A percentile compares a stretch with the other conserved stretches of the same genome.
Evolutionary conservation across 106 monocot species (phyloP).

Genomic region (Hemerocallis citrina): DNA sequence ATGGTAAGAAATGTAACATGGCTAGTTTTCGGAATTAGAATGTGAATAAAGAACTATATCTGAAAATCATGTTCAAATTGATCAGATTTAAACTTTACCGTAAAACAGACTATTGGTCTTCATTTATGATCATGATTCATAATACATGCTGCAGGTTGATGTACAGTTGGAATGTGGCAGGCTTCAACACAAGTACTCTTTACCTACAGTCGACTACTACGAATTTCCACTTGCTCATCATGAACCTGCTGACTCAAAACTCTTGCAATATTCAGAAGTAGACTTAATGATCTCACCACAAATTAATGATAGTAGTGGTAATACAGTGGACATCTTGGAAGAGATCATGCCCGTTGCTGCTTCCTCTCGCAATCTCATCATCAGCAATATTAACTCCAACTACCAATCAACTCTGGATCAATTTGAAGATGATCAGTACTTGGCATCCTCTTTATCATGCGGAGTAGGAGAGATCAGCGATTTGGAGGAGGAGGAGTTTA

Average conservation of each 20-base stretch:
- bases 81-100: too few species aligned
- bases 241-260: too few species aligned
- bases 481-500: slow-evolving; percentile 24
- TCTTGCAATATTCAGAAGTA: too few species aligned
- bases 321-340: slow-evolving; percentile 11
- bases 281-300: too few species aligned
- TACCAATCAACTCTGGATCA: slow-evolving; percentile 14
- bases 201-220: too few species aligned
- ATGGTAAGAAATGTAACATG: too few species aligned
- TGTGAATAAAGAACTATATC: too few species aligned
- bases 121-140: too few species aligned
- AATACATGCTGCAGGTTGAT: slow-evolving; percentile 36
- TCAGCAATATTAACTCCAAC: not conserved
- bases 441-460: not conserved
- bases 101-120: too few species aligned
- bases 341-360: slow-evolving; percentile 23
- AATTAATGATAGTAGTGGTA: not conserved
- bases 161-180: slow-evolving; percentile 68
- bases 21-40: too few species aligned
- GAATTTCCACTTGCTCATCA: too few species aligned
- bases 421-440: not conserved
- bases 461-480: slow-evolving; percentile 10
- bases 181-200: slow-evolving; percentile 59
- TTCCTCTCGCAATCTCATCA: slow-evolving; percentile 17
- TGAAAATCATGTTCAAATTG: too few species aligned